Evolutionary conservation across 2,329 filamentous ascomycete genomes (phyloP).

Genomic region (Colletotrichum caudatum): DNA sequence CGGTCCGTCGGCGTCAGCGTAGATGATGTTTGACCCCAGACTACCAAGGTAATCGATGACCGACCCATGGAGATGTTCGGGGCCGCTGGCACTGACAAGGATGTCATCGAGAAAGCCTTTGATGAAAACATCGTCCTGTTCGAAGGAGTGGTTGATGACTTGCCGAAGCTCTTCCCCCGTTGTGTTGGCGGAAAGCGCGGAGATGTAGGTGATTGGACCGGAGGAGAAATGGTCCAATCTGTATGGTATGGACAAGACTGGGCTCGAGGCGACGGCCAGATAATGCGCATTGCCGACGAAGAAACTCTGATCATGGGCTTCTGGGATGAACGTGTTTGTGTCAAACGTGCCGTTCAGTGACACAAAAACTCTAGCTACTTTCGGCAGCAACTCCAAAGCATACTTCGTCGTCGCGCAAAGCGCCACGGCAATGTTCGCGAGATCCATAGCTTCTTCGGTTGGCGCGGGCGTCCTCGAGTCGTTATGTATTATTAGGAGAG

Average conservation of each 20-base stretch:
- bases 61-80: background rate
- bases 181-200: background rate
- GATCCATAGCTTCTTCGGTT: background rate
- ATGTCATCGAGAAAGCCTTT: background rate
- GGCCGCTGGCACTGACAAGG: background rate
- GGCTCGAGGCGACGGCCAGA: background rate
- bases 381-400: background rate
- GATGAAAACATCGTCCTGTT: background rate
- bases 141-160: background rate
- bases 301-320: background rate
- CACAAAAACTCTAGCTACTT: background rate
- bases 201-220: constrained; percentile 8
- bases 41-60: constrained; percentile 5
- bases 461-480: background rate
- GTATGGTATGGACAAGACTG: background rate
- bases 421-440: background rate
- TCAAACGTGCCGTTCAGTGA: background rate
- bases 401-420: background rate
- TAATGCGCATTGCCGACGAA: background rate
- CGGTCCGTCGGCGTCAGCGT: background rate
- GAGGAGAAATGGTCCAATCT: background rate
- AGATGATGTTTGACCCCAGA: background rate
- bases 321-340: background rate
- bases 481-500: background rate
- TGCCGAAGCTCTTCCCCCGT: constrained; percentile 2